A percentile compares a stretch with the other conserved stretches of the same genome.
phyloP scores from a whole-genome alignment of 495 filamentous ascomycete species.

The Xeromyces bisporus region DNA sequence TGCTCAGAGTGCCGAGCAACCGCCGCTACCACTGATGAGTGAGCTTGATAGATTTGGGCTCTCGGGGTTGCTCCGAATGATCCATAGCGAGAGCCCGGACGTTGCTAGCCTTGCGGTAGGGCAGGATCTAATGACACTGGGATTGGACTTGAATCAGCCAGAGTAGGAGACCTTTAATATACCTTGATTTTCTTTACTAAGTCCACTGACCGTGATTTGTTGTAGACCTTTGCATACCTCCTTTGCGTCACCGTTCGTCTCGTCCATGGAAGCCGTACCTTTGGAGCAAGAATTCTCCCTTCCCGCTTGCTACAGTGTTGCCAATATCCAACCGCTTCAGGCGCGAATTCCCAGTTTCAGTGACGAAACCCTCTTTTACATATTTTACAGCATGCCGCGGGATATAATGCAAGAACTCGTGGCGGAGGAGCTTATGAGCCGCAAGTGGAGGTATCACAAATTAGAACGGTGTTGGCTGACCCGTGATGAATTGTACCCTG shows the following conservation, averaged over 20 bases:
- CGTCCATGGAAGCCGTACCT: constrained; percentile 44
- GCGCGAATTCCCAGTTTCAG: constrained; percentile 67
- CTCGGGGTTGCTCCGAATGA: constrained; percentile 59
- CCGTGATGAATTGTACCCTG: constrained; percentile 58
- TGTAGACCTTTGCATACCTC: constrained; percentile 43
- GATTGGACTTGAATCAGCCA: constrained; percentile 60
- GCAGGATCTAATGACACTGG: constrained; percentile 59
- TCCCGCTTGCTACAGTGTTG: constrained; percentile 73
- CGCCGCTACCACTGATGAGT: constrained; percentile 57
- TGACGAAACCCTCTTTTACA: constrained; percentile 83
- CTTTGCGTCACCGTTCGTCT: constrained; percentile 54
- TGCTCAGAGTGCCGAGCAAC: constrained; percentile 30
- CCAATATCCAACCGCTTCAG: constrained; percentile 66
- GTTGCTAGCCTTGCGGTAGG: constrained; percentile 59
- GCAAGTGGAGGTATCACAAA: constrained; percentile 91
- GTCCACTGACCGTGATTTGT: neutral
- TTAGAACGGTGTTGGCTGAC: constrained; percentile 78
- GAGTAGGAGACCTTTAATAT: constrained; percentile 40
- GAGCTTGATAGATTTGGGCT: constrained; percentile 68
- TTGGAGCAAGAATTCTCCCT: constrained; percentile 62
- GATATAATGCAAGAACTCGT: constrained; percentile 76
- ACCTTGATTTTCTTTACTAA: neutral
- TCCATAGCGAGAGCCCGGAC: constrained; percentile 62
- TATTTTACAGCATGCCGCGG: constrained; percentile 80
- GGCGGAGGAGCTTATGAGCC: constrained; percentile 60